phyloP scores from a whole-genome alignment of 805 yeast genomes.

The Scheffersomyces lignosus region DNA sequence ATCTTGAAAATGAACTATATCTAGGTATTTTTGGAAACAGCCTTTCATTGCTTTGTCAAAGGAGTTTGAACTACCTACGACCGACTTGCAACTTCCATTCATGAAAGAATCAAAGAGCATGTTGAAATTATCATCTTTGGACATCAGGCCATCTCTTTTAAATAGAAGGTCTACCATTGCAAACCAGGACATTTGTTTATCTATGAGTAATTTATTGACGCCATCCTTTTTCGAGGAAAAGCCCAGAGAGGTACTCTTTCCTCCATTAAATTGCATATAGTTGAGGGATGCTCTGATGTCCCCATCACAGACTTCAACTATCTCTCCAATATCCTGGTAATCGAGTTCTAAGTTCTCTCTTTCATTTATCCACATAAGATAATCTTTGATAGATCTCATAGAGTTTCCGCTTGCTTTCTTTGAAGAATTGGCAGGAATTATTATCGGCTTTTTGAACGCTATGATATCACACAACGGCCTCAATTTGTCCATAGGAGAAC shows the following conservation, averaged over 20 bases:
- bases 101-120: constrained; percentile 48
- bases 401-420: constrained; percentile 36
- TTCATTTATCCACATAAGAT: constrained; percentile 48
- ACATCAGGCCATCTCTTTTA: constrained; percentile 45
- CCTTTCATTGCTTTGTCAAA: constrained; percentile 69
- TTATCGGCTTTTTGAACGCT: constrained; percentile 59
- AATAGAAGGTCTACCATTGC: constrained; percentile 62
- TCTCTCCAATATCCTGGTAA: constrained; percentile 55
- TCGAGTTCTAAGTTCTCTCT: constrained; percentile 53
- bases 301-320: constrained; percentile 71
- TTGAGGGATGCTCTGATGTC: constrained; percentile 88
- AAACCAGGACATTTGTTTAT: constrained; percentile 66
- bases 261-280: constrained; percentile 64
- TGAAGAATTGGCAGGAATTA: constrained; percentile 45
- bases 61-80: constrained; percentile 35
- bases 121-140: constrained; percentile 49
- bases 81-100: constrained; percentile 35
- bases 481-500: constrained; percentile 67
- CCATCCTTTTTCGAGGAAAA: background rate
- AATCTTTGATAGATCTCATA: constrained; percentile 36
- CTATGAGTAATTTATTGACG: constrained; percentile 24
- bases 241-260: constrained; percentile 10
- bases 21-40: constrained; percentile 66
- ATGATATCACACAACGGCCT: constrained; percentile 74
- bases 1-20: constrained; percentile 60